A percentile compares a stretch with the other conserved stretches of the same genome.
These are phyloP conservation scores for Geotrichum candidum DNA, from an alignment of 1,139 yeast genomes.

Conservation along the genomic window DNA sequence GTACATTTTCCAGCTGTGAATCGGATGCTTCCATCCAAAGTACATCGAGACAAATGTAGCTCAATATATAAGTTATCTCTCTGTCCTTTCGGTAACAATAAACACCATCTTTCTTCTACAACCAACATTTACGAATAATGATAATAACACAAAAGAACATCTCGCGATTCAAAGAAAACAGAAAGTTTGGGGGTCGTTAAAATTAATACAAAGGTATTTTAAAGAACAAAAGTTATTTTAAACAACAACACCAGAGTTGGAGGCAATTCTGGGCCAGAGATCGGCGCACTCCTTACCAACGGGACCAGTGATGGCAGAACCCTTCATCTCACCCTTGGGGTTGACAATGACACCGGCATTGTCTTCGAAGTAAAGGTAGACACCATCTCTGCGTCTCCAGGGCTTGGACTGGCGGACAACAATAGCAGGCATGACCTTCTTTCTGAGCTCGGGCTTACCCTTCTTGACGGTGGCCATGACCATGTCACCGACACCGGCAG, in stretches of 20 bases:
- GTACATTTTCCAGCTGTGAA: too few species aligned
- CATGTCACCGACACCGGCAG: conserved; percentile 99
- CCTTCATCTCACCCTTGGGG: conserved; percentile 99
- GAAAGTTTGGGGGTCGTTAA: neutral
- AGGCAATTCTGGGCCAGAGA: conserved; percentile 99
- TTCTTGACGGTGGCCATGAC: conserved; percentile 99
- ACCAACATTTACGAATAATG: too few species aligned
- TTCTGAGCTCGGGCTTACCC: conserved; percentile 99
- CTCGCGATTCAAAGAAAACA: neutral
- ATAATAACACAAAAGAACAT: neutral
- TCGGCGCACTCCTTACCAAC: conserved; percentile 99
- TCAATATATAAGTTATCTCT: too few species aligned
- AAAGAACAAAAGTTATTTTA: conserved; percentile 39
- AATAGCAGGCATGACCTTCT: conserved; percentile 99
- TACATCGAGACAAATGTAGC: too few species aligned
- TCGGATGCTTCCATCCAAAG: too few species aligned
- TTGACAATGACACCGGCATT: conserved; percentile 99
- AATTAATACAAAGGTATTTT: neutral
- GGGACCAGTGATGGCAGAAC: conserved; percentile 99
- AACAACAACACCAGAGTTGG: conserved; percentile 99
- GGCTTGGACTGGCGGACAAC: conserved; percentile 99
- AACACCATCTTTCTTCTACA: too few species aligned
- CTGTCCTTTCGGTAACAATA: too few species aligned
- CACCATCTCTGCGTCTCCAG: conserved; percentile 99
- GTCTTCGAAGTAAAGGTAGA: conserved; percentile 99